These are phyloP conservation scores for Vanrija sp. DNA, from an alignment of 1,284 basidiomycete species.

Conservation along the genomic window DNA sequence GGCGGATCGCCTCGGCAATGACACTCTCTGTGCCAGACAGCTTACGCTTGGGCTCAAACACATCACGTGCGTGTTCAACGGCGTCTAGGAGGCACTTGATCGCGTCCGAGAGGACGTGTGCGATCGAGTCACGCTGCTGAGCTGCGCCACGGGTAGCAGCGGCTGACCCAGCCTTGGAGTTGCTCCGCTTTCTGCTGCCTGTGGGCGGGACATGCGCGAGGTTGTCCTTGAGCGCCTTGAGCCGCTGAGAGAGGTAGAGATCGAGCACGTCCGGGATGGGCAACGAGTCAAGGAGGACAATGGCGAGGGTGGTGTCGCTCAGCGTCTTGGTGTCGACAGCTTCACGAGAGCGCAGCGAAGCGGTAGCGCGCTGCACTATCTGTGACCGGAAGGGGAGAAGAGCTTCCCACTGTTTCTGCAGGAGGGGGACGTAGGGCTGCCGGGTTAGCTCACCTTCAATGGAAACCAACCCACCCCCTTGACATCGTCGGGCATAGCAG, in stretches of 20 bases:
- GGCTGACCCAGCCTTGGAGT: background rate
- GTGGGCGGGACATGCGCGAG: slow-evolving; percentile 20
- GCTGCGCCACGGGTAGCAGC: slow-evolving; percentile 14
- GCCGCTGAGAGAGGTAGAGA: slow-evolving; percentile 67
- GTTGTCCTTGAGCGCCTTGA: slow-evolving; percentile 58
- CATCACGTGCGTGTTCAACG: slow-evolving; percentile 21
- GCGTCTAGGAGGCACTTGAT: slow-evolving; percentile 38
- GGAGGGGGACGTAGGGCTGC: slow-evolving; percentile 59
- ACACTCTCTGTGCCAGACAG: slow-evolving; percentile 22
- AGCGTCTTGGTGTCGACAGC: slow-evolving; percentile 55
- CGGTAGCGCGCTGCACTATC: slow-evolving; percentile 74
- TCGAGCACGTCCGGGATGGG: slow-evolving; percentile 67
- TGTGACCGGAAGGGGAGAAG: slow-evolving; percentile 77
- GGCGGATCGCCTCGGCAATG: slow-evolving; percentile 37
- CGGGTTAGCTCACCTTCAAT: background rate
- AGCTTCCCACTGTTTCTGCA: slow-evolving; percentile 84
- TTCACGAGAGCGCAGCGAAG: slow-evolving; percentile 60
- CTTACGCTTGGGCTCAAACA: slow-evolving; percentile 28
- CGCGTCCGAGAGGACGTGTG: slow-evolving; percentile 30
- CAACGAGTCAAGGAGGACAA: slow-evolving; percentile 77
- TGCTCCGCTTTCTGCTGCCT: slow-evolving; percentile 1
- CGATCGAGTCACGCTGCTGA: slow-evolving; percentile 26
- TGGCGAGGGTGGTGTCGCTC: slow-evolving; percentile 69
- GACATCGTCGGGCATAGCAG: slow-evolving; percentile 29
- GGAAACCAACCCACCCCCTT: slow-evolving; percentile 23